Conservation (phyloP, 139 green algal species). For the Chlorella sp. region DNA sequence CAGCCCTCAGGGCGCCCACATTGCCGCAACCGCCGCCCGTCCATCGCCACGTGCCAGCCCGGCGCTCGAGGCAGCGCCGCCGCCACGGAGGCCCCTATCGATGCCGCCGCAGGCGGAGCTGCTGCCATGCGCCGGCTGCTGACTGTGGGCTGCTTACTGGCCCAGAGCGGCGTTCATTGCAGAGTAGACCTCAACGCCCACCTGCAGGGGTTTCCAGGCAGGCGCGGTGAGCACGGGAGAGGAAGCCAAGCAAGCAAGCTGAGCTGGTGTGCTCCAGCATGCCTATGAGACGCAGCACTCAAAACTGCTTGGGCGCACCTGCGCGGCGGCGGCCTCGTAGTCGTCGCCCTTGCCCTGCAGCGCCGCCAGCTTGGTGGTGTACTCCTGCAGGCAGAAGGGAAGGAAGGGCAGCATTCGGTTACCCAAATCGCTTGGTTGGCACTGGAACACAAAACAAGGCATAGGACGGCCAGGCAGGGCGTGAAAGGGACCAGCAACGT, state of each 20-base stretch:
- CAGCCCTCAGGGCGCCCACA: slow-evolving; percentile 21
- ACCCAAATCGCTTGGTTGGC: not conserved
- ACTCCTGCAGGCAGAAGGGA: slow-evolving; percentile 60
- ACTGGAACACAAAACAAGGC: too few species aligned
- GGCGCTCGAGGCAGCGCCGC: too few species aligned
- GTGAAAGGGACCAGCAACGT: too few species aligned
- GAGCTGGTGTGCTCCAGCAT: too few species aligned
- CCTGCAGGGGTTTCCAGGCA: too few species aligned
- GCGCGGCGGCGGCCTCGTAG: slow-evolving; percentile 83
- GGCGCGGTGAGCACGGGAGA: too few species aligned
- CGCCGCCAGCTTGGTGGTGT: slow-evolving; percentile 78
- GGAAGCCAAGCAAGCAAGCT: too few species aligned
- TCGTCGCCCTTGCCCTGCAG: slow-evolving; percentile 80
- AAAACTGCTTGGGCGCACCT: too few species aligned
- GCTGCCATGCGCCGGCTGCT: not conserved
- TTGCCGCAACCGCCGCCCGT: not conserved
- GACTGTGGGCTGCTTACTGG: not conserved
- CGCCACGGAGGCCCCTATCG: not conserved
- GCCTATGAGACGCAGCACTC: too few species aligned
- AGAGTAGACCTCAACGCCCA: slow-evolving; percentile 91
- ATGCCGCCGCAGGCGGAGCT: not conserved
- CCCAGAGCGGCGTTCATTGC: slow-evolving; percentile 81
- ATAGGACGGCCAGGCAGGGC: too few species aligned
- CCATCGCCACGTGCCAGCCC: too few species aligned
- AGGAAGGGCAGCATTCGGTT: not conserved